Evolutionary conservation across 495 filamentous ascomycete species (phyloP), one percentile per base, ranked within the genome.

Genomic region (Acidomyces sp.): DNA sequence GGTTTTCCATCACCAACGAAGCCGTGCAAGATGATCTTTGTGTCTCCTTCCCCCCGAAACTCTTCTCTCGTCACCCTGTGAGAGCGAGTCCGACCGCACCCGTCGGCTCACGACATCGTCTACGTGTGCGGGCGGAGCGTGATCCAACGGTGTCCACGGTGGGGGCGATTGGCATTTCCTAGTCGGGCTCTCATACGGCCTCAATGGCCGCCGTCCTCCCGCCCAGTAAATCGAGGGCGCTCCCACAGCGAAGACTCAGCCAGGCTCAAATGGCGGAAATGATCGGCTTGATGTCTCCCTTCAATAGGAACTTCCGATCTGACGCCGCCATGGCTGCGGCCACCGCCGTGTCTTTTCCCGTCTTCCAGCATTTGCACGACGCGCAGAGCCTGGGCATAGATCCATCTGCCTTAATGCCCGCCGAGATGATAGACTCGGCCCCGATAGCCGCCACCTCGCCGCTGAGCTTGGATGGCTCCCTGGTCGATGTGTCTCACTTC

Each of bases 291-390:
- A 37, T 42, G 39, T 42, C 45, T 12, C 9, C n/a, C 1, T 49
- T 49, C 46, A 49, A 44, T 25, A 43, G 34, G 31, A 23, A 20
- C 16, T 49, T 49, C 28, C 33, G 40, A 7, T 36, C 46, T 11
- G 34, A 49, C 23, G 22, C 19, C 7, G 19, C 42, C 5, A 21
- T 39, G 11, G 43, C 36, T 1, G 17, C 34, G 1, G n/a, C 42
- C 10, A 22, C 34, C 16, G 3, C 43, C 2, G 17, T 42, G 37
- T 18, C 45, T 6, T 42, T 35, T 16, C 4, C n/a, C 6, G 15
- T 40, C 9, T 6, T 37, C 6, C 43, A 40, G 3, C 9, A 28
- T 3, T 29, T 26, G n/a, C 43, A 46, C 23, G 19, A 46, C 5
- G 36, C 33, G 19, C 20, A 16, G 13, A 38, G 2, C 13, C 21